Evolutionary conservation across 768 basidiomycete genomes (phyloP).

Genomic region (Lactarius indigo): DNA sequence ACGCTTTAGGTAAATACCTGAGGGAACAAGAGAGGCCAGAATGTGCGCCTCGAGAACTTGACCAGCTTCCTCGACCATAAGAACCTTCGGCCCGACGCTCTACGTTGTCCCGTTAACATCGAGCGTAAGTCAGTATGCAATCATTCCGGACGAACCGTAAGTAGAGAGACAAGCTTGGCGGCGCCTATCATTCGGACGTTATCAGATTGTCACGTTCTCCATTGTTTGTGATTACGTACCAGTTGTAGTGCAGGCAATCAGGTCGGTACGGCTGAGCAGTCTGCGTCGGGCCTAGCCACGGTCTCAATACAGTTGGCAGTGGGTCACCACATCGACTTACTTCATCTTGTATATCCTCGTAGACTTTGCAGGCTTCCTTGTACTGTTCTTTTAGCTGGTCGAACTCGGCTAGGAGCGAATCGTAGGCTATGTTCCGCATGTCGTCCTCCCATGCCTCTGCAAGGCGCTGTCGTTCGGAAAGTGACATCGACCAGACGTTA

Average conservation of each 20-base stretch:
- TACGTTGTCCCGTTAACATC: constrained; percentile 28
- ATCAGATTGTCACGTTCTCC: not conserved
- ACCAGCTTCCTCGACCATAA: constrained; percentile 79
- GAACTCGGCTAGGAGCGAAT: constrained; percentile 41
- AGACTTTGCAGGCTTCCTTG: constrained; percentile 37
- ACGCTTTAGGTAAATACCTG: constrained; percentile 10
- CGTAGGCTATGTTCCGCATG: constrained; percentile 35
- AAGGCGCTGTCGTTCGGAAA: constrained; percentile 44
- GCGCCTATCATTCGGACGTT: constrained; percentile 44
- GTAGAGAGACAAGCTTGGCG: constrained; percentile 56
- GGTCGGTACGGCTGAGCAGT: constrained; percentile 50
- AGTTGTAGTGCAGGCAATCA: constrained; percentile 77
- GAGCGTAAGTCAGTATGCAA: not conserved
- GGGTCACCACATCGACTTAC: constrained; percentile 34
- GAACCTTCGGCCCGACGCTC: constrained; percentile 56
- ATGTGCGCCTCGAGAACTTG: constrained; percentile 81
- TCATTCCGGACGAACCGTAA: constrained; percentile 42
- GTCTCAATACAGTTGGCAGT: not conserved
- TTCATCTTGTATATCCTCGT: constrained; percentile 47
- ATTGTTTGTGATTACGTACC: constrained; percentile 38
- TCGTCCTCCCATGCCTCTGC: constrained; percentile 46
- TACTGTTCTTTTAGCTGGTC: constrained; percentile 39
- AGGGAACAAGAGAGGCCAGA: constrained; percentile 56
- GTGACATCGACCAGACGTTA: constrained; percentile 54
- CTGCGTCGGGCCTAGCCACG: constrained; percentile 48